A percentile compares a stretch with the other conserved stretches of the same genome.
Evolutionary conservation across 495 filamentous ascomycete genomes (phyloP).

Genomic region (Penicillium lividum): DNA sequence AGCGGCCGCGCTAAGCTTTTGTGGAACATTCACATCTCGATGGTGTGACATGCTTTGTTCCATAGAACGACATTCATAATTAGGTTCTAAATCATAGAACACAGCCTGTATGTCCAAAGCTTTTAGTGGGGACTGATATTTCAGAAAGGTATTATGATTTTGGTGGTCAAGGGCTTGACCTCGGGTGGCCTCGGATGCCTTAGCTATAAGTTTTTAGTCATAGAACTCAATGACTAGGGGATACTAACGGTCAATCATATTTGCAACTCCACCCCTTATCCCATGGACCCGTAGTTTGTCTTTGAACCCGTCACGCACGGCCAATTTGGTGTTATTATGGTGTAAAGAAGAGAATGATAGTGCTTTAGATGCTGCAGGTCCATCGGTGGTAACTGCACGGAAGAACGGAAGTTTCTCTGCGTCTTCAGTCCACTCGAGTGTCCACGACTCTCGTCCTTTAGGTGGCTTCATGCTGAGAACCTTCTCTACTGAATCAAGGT

Average conservation of each 20-base stretch:
- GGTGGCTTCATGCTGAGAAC: conserved; percentile 19
- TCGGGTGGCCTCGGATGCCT: conserved; percentile 25
- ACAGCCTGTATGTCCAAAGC: conserved; percentile 24
- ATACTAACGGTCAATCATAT: no score
- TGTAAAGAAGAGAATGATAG: conserved; percentile 7
- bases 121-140: conserved; percentile 25
- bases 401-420: conserved; percentile 5
- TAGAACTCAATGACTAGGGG: not conserved
- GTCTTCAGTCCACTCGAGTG: conserved; percentile 4
- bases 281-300: conserved; percentile 22
- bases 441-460: conserved; percentile 25
- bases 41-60: conserved; percentile 30
- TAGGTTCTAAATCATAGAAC: conserved; percentile 23
- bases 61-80: conserved; percentile 26
- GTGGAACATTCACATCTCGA: conserved; percentile 23
- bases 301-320: conserved; percentile 23
- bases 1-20: conserved; percentile 17
- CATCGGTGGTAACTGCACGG: not conserved
- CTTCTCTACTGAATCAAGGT: conserved; percentile 14
- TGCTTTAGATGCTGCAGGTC: not conserved
- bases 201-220: conserved; percentile 13
- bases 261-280: conserved; percentile 21
- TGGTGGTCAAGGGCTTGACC: conserved; percentile 24
- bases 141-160: conserved; percentile 26
- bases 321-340: conserved; percentile 22